A percentile compares a stretch with the other conserved stretches of the same genome.
These are phyloP conservation scores for Davidsoniella australis DNA, from an alignment of 2,329 filamentous ascomycete species.

Conservation along the genomic window DNA sequence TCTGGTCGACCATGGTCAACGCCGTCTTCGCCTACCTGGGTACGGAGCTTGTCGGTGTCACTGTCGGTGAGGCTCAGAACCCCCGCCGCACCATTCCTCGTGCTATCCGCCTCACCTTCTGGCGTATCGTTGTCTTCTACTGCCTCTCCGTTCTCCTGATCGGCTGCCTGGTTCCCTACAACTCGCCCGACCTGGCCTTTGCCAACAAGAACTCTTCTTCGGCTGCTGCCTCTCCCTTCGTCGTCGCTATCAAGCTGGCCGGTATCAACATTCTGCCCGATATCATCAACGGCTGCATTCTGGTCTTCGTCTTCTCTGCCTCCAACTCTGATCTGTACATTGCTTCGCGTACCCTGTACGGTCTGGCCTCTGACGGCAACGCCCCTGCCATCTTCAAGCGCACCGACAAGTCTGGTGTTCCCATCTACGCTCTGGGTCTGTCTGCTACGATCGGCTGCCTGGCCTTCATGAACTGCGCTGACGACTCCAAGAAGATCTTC, in stretches of 20 bases:
- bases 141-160: constrained; percentile 55
- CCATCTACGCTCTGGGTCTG: constrained; percentile 44
- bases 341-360: constrained; percentile 55
- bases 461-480: constrained; percentile 49
- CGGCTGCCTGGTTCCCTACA: constrained; percentile 60
- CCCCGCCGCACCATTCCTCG: constrained; percentile 59
- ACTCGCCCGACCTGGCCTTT: constrained; percentile 41
- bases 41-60: constrained; percentile 61
- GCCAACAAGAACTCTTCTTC: constrained; percentile 29
- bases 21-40: constrained; percentile 67
- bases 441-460: constrained; percentile 47
- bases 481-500: constrained; percentile 40
- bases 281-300: constrained; percentile 57
- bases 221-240: constrained; percentile 55
- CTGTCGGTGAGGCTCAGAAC: constrained; percentile 64
- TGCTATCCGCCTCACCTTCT: constrained; percentile 67
- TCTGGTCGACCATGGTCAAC: constrained; percentile 58
- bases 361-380: constrained; percentile 52
- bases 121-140: constrained; percentile 70
- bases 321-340: constrained; percentile 67
- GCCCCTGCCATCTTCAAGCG: constrained; percentile 55
- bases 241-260: constrained; percentile 51
- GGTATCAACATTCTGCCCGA: constrained; percentile 45
- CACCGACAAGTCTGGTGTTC: constrained; percentile 56
- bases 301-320: constrained; percentile 61